These are phyloP conservation scores for Penicillium paradoxum DNA, from an alignment of 495 filamentous ascomycete genomes.

Conservation along the genomic window DNA sequence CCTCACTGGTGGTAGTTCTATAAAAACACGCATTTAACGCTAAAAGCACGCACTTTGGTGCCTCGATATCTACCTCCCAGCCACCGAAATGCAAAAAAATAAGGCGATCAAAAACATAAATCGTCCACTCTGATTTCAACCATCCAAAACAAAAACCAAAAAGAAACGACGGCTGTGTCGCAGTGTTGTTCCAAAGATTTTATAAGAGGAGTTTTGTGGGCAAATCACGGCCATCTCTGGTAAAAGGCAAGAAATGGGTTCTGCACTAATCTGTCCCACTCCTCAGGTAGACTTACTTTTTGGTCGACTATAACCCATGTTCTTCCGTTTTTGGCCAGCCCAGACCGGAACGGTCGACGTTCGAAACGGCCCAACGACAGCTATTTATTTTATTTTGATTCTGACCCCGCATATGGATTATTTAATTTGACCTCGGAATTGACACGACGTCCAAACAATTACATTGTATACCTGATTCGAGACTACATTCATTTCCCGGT, in stretches of 20 bases:
- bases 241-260: slow-evolving; percentile 69
- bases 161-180: slow-evolving; percentile 39
- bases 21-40: neutral
- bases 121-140: too few relatives aligned
- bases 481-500: too few relatives aligned
- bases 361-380: slow-evolving; percentile 22
- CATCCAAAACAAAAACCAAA: slow-evolving; percentile 24
- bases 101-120: too few relatives aligned
- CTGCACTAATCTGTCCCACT: slow-evolving; percentile 52
- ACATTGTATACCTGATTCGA: neutral
- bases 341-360: slow-evolving; percentile 1
- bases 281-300: slow-evolving; percentile 19
- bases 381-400: neutral
- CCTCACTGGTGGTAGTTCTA: neutral
- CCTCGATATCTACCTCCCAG: neutral
- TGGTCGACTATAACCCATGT: neutral
- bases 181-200: slow-evolving; percentile 55
- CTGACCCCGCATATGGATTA: neutral
- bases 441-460: neutral
- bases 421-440: neutral
- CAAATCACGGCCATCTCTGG: slow-evolving; percentile 62
- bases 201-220: slow-evolving; percentile 51
- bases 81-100: neutral
- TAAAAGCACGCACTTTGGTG: neutral
- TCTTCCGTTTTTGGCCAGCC: neutral